Percentiles rank a stretch among this genome's conserved stretches.
Evolutionary conservation across 2,329 filamentous ascomycete species (phyloP).

Genomic region (Cytospora leucostoma): DNA sequence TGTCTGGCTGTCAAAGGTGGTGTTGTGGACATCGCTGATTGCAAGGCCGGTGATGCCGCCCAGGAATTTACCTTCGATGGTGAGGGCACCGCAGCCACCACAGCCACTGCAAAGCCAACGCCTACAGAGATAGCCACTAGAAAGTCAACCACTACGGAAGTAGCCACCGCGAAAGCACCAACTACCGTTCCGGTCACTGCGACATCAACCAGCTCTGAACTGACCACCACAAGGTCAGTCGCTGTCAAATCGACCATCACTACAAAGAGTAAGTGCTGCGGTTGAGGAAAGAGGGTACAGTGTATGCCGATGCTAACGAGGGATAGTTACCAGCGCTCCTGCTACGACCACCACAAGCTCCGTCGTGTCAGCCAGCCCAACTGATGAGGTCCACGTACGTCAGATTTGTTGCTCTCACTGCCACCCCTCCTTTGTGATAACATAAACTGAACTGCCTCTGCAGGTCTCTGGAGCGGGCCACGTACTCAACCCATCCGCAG

Average conservation of each 20-base stretch:
- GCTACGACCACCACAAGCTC: not conserved
- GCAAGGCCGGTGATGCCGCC: constrained; percentile 41
- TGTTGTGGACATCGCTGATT: constrained; percentile 47
- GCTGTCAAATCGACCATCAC: not conserved
- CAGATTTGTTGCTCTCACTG: not conserved
- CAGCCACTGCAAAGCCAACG: not conserved
- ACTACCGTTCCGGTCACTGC: too few species aligned
- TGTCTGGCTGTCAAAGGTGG: constrained; percentile 50
- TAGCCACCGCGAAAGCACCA: not conserved
- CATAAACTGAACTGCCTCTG: constrained; percentile 34
- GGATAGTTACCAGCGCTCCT: constrained; percentile 33
- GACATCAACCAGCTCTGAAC: not conserved
- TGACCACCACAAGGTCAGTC: too few species aligned
- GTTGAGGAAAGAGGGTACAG: not conserved
- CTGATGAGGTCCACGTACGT: not conserved
- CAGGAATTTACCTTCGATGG: constrained; percentile 46
- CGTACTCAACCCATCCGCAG: constrained; percentile 51
- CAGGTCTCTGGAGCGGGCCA: constrained; percentile 55
- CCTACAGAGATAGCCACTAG: not conserved
- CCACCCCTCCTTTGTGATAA: not conserved
- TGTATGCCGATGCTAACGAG: constrained; percentile 13
- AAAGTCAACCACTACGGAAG: not conserved
- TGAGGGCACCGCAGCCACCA: constrained; percentile 3
- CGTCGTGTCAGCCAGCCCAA: not conserved
- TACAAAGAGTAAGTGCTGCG: not conserved